Evolutionary conservation across 1,139 yeast species (phyloP).

Genomic region (Zygosaccharomyces pseudobailii): DNA sequence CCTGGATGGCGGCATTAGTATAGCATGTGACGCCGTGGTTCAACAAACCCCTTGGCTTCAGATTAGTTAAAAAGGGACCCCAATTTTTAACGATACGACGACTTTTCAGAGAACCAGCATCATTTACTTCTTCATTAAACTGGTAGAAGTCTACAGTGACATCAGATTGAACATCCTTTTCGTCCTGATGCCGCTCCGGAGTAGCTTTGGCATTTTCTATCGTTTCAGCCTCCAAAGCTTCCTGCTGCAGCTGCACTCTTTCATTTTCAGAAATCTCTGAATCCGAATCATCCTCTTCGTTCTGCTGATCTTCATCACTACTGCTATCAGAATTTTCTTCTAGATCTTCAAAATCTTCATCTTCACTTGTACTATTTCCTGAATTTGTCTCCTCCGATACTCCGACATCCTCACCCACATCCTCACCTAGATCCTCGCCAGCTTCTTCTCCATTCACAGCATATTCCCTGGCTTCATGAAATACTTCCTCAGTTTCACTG

Average conservation of each 20-base stretch:
- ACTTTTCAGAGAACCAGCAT: conserved; percentile 56
- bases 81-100: conserved; percentile 56
- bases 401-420: too few relatives aligned
- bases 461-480: conserved; percentile 30
- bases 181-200: conserved; percentile 28
- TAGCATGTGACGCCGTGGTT: conserved; percentile 96
- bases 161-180: conserved; percentile 37
- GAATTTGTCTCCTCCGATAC: conserved; percentile 4
- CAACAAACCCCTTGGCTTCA: conserved; percentile 69
- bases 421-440: conserved; percentile 10
- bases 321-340: conserved; percentile 9
- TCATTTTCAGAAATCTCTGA: conserved; percentile 31
- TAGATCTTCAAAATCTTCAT: conserved; percentile 3
- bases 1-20: conserved; percentile 92
- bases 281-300: conserved; percentile 11
- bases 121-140: conserved; percentile 48
- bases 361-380: conserved; percentile 8
- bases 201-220: conserved; percentile 20
- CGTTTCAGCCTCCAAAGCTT: conserved; percentile 24
- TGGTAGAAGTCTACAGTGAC: conserved; percentile 46
- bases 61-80: conserved; percentile 42
- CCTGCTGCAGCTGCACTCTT: conserved; percentile 36
- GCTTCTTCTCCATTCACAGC: conserved; percentile 15
- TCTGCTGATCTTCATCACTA: conserved; percentile 9
- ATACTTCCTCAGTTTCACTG: conserved; percentile 24